A percentile compares a stretch with the other conserved stretches of the same genome.
phyloP scores from a whole-genome alignment of 495 filamentous ascomycete genomes.

The Beverwykella pulmonaria region DNA sequence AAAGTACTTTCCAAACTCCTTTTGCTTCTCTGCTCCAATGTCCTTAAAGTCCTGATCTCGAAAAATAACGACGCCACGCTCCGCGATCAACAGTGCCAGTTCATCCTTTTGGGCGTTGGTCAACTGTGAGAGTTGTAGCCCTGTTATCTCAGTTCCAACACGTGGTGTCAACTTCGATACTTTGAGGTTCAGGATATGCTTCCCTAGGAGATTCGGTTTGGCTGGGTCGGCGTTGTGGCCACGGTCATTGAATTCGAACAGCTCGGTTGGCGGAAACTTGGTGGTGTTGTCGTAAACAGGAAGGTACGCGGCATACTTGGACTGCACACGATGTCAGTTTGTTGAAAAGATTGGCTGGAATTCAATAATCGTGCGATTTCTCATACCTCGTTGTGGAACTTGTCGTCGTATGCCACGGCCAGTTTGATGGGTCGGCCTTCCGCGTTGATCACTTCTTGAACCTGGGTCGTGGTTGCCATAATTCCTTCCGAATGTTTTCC shows the following conservation, averaged over 20 bases:
- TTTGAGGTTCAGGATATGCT: constrained; percentile 4
- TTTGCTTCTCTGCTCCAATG: constrained; percentile 26
- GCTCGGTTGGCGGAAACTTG: constrained; percentile 60
- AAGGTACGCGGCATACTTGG: constrained; percentile 63
- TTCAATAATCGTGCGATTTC: neutral
- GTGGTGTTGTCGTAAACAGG: constrained; percentile 65
- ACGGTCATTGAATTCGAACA: constrained; percentile 62
- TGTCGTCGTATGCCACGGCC: constrained; percentile 7
- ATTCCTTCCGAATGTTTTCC: neutral
- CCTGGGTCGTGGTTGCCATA: neutral
- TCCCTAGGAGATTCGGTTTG: constrained; percentile 44
- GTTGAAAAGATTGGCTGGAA: neutral
- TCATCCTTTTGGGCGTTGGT: constrained; percentile 71
- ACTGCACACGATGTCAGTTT: constrained; percentile 40
- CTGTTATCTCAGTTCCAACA: constrained; percentile 72
- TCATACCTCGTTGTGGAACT: constrained; percentile 22
- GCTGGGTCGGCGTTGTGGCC: constrained; percentile 60
- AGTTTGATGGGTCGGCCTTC: constrained; percentile 23
- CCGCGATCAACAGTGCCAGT: constrained; percentile 68
- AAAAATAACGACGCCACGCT: constrained; percentile 73
- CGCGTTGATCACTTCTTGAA: constrained; percentile 10
- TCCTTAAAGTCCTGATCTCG: constrained; percentile 58
- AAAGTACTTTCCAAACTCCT: constrained; percentile 32
- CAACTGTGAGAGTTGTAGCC: constrained; percentile 66
- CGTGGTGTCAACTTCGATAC: constrained; percentile 54